Percentiles rank a stretch among this genome's conserved stretches.
Evolutionary conservation across 208 protist genomes (phyloP).

Genomic region (Trypanosoma platydactyli): DNA sequence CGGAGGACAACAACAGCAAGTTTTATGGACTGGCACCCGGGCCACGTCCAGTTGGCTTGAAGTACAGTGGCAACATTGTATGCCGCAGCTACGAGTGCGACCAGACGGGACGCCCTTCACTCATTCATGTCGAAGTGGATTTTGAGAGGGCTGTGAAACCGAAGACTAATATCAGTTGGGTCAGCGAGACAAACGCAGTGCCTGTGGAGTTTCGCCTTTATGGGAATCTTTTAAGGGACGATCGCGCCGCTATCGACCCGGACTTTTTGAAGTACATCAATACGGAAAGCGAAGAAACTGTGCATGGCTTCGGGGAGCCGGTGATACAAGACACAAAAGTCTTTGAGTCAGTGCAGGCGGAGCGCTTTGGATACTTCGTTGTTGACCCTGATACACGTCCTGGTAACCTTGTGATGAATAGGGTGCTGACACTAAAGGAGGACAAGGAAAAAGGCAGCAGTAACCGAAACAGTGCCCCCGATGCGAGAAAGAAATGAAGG

Average conservation of each 20-base stretch:
- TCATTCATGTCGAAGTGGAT: constrained; percentile 86
- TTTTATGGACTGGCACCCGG: constrained; percentile 88
- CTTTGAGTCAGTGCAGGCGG: constrained; percentile 87
- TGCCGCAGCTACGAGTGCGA: constrained; percentile 82
- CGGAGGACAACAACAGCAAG: constrained; percentile 78
- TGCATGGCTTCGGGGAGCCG: constrained; percentile 72
- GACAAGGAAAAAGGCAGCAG: constrained; percentile 78
- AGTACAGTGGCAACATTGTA: constrained; percentile 87
- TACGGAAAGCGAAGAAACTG: constrained; percentile 69
- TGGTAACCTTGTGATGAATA: constrained; percentile 85
- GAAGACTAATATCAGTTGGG: constrained; percentile 93
- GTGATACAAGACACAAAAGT: constrained; percentile 40
- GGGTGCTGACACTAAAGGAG: constrained; percentile 81
- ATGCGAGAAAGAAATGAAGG: neutral
- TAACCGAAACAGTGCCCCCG: neutral
- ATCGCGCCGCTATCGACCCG: constrained; percentile 80
- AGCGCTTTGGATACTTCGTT: constrained; percentile 92
- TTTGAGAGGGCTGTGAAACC: constrained; percentile 85
- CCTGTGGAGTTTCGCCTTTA: constrained; percentile 86
- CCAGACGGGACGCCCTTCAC: constrained; percentile 49
- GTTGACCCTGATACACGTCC: constrained; percentile 77
- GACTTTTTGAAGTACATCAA: constrained; percentile 91
- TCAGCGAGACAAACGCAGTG: constrained; percentile 51
- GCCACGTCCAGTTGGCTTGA: constrained; percentile 81
- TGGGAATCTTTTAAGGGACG: constrained; percentile 79